Conservation (phyloP, 805 yeast species). For the Suhomyces faveliae region DNA sequence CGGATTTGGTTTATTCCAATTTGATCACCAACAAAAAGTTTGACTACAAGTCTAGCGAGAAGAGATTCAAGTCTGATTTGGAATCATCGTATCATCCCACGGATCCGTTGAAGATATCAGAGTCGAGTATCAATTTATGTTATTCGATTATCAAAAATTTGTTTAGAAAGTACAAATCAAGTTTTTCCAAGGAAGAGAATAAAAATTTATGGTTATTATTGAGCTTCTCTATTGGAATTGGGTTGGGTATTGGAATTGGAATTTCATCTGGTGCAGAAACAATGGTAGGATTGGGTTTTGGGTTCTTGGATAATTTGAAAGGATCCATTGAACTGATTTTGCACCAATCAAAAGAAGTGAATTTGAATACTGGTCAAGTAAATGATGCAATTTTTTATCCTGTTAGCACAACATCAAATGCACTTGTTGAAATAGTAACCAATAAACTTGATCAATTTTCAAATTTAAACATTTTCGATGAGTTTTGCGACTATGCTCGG, state of each 20-base stretch:
- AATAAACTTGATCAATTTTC: constrained; percentile 4
- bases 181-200: constrained; percentile 7
- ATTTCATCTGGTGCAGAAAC: constrained; percentile 26
- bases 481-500: neutral
- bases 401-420: neutral
- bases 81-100: constrained; percentile 21
- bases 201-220: constrained; percentile 25
- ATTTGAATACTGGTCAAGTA: neutral
- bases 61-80: constrained; percentile 28
- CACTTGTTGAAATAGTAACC: neutral
- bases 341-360: neutral
- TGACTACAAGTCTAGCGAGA: constrained; percentile 30
- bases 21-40: constrained; percentile 20
- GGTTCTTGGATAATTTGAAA: neutral
- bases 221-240: constrained; percentile 37
- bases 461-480: neutral
- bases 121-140: constrained; percentile 18
- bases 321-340: neutral
- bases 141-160: constrained; percentile 14
- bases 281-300: constrained; percentile 10
- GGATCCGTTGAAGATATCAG: constrained; percentile 33
- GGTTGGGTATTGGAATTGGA: constrained; percentile 29
- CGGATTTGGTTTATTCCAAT: constrained; percentile 21
- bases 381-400: neutral
- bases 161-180: constrained; percentile 3